Conservation (phyloP, 2,329 filamentous ascomycete genomes). For the Dothideomycetidae sp. region DNA sequence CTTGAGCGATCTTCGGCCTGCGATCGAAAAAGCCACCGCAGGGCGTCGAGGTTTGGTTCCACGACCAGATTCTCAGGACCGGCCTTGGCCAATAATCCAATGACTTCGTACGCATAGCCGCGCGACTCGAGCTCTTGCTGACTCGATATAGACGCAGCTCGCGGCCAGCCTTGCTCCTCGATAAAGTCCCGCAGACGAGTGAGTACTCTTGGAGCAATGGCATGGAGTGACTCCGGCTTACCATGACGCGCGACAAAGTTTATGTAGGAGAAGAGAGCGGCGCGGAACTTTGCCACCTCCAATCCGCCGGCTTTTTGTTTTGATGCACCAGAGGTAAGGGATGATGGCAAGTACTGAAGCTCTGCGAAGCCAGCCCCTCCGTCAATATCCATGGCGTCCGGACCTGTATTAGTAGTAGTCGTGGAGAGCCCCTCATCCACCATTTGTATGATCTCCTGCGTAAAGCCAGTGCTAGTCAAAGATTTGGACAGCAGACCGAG, state of each 20-base stretch:
- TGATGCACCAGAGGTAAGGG: conserved; percentile 9
- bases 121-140: conserved; percentile 51
- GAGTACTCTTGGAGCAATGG: conserved; percentile 56
- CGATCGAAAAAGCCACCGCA: conserved; percentile 70
- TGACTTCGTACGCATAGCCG: conserved; percentile 75
- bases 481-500: conserved; percentile 66
- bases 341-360: conserved; percentile 6
- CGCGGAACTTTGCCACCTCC: conserved; percentile 65
- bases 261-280: conserved; percentile 71
- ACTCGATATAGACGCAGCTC: conserved; percentile 28
- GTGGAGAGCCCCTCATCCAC: conserved; percentile 49
- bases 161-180: conserved; percentile 70
- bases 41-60: conserved; percentile 39
- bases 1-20: conserved; percentile 64
- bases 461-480: conserved; percentile 53
- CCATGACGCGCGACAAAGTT: conserved; percentile 74
- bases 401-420: background rate
- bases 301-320: conserved; percentile 42
- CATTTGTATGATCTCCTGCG: conserved; percentile 51
- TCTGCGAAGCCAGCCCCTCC: background rate
- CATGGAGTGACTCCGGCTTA: conserved; percentile 42
- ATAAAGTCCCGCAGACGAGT: conserved; percentile 58
- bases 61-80: conserved; percentile 43
- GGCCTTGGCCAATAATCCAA: conserved; percentile 62
- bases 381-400: conserved; percentile 6